phyloP scores from a whole-genome alignment of 768 basidiomycete genomes.

The Tulasnella sp. region DNA sequence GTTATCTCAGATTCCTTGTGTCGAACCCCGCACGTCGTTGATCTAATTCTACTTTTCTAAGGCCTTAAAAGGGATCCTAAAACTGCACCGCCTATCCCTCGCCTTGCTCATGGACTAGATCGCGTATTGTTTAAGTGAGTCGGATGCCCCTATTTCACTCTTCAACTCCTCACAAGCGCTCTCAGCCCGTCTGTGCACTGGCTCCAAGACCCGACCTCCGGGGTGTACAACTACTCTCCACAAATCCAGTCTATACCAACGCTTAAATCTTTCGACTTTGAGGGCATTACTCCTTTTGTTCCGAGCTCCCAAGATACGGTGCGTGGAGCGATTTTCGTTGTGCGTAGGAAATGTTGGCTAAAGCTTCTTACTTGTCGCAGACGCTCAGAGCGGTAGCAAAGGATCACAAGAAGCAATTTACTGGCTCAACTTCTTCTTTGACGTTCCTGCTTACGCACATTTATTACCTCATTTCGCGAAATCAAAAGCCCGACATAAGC shows the following conservation, averaged over 20 bases:
- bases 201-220: conserved; percentile 76
- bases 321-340: conserved; percentile 23
- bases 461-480: conserved; percentile 76
- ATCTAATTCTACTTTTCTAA: background rate
- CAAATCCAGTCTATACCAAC: conserved; percentile 65
- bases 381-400: conserved; percentile 58
- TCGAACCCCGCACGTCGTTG: background rate
- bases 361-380: conserved; percentile 32
- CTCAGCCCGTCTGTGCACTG: conserved; percentile 80
- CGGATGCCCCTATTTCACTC: background rate
- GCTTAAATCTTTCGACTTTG: conserved; percentile 78
- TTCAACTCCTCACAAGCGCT: background rate
- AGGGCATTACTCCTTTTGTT: conserved; percentile 62
- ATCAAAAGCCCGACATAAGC: conserved; percentile 55
- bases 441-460: conserved; percentile 78
- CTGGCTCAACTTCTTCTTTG: conserved; percentile 85
- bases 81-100: conserved; percentile 37
- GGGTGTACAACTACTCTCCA: conserved; percentile 76
- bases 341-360: background rate
- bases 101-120: conserved; percentile 56
- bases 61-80: background rate
- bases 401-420: conserved; percentile 51
- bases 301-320: conserved; percentile 72
- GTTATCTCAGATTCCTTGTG: background rate
- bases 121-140: conserved; percentile 70